These are phyloP conservation scores for Blastobotrys capitulatus DNA, from an alignment of 1,139 yeast genomes.

Conservation along the genomic window DNA sequence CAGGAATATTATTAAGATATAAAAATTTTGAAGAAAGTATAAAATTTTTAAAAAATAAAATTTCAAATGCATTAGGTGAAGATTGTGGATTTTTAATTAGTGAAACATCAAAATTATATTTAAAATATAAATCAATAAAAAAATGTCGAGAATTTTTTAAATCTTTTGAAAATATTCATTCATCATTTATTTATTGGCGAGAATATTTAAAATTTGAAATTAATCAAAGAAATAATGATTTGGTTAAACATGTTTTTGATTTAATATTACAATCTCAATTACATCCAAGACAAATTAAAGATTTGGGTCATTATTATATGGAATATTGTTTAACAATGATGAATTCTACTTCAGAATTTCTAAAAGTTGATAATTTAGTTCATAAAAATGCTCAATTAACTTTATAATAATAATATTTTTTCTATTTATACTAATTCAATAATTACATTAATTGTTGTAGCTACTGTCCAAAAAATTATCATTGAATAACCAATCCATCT, in stretches of 20 bases:
- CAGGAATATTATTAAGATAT: slow-evolving; percentile 9
- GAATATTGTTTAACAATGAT: slow-evolving; percentile 23
- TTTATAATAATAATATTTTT: slow-evolving; percentile 1
- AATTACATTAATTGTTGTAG: slow-evolving; percentile 29
- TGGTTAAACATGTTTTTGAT: slow-evolving; percentile 6
- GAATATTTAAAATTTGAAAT: slow-evolving; percentile 32
- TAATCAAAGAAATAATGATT: slow-evolving; percentile 12
- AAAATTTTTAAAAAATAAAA: neutral
- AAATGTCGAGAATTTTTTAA: slow-evolving; percentile 16
- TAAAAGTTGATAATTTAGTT: slow-evolving; percentile 16
- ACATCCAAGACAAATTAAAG: slow-evolving; percentile 26
- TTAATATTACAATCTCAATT: slow-evolving; percentile 16
- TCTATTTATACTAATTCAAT: slow-evolving; percentile 20
- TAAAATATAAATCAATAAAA: neutral
- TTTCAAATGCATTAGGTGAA: neutral
- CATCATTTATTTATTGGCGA: slow-evolving; percentile 30
- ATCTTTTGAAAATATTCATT: slow-evolving; percentile 19
- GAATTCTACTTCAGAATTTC: slow-evolving; percentile 12
- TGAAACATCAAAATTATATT: neutral
- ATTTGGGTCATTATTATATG: slow-evolving; percentile 32
- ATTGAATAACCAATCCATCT: slow-evolving; percentile 49
- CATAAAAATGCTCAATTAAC: slow-evolving; percentile 7
- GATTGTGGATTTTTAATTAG: slow-evolving; percentile 3
- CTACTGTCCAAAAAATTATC: slow-evolving; percentile 51
- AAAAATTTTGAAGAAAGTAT: slow-evolving; percentile 5